These are phyloP conservation scores for Yamadazyma kitorensis DNA, from an alignment of 805 yeast species.

Conservation along the genomic window DNA sequence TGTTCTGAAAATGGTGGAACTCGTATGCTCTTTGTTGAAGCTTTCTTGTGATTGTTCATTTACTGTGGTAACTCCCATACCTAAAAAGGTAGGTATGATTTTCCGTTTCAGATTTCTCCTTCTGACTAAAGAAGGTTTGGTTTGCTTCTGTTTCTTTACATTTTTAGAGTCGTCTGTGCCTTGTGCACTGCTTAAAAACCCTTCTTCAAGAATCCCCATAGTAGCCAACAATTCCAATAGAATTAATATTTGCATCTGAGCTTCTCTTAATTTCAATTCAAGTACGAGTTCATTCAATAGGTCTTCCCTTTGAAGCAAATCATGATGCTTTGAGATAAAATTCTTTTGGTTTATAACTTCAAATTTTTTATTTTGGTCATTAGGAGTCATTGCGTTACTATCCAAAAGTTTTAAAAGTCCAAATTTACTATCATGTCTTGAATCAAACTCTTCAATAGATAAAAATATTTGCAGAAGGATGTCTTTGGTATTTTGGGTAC, in stretches of 20 bases:
- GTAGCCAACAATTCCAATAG: conserved; percentile 43
- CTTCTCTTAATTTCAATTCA: conserved; percentile 51
- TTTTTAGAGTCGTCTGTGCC: conserved; percentile 2
- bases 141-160: conserved; percentile 21
- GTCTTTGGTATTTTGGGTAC: conserved; percentile 16
- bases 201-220: conserved; percentile 33
- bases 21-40: conserved; percentile 18
- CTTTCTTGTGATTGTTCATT: conserved; percentile 11
- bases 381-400: conserved; percentile 1
- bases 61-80: conserved; percentile 28
- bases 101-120: conserved; percentile 22
- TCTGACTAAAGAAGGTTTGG: conserved; percentile 23
- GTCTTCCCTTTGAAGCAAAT: conserved; percentile 1
- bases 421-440: conserved; percentile 36
- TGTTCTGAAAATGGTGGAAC: conserved; percentile 17
- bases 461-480: conserved; percentile 29
- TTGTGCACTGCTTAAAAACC: conserved; percentile 22
- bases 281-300: conserved; percentile 19
- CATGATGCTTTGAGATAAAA: conserved; percentile 11
- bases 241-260: conserved; percentile 52
- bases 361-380: conserved; percentile 4
- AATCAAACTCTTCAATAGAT: conserved; percentile 38
- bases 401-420: conserved; percentile 18
- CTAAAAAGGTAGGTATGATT: conserved; percentile 42
- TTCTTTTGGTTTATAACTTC: conserved; percentile 24